Evolutionary conservation across 345 rosid genomes (phyloP).

Genomic region (Euclidium syriacum): DNA sequence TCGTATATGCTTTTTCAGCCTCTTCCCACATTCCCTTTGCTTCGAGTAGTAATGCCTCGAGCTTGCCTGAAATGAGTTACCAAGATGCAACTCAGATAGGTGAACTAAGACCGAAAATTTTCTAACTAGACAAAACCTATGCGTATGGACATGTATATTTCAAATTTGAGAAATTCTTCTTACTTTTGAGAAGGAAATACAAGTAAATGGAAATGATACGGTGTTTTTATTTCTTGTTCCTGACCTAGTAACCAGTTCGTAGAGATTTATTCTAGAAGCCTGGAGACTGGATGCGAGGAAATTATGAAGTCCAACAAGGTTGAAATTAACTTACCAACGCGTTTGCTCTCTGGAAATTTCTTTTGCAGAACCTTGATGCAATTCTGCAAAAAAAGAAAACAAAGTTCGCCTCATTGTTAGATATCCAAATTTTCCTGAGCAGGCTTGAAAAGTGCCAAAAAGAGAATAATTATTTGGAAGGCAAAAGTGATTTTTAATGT

Average conservation of each 20-base stretch:
- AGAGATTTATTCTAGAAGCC: neutral
- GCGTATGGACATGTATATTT: neutral
- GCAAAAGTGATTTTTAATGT: neutral
- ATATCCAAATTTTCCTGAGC: neutral
- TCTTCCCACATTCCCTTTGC: constrained; percentile 92
- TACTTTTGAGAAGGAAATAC: neutral
- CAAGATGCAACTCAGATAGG: constrained; percentile 16
- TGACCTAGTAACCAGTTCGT: neutral
- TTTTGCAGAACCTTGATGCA: constrained; percentile 70
- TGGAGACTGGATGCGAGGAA: neutral
- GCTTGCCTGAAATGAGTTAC: constrained; percentile 53
- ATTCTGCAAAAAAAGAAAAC: constrained; percentile 45
- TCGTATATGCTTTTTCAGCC: constrained; percentile 84
- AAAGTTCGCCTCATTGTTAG: neutral
- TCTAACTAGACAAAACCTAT: neutral
- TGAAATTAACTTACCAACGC: constrained; percentile 70
- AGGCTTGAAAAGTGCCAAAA: neutral
- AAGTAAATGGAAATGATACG: neutral
- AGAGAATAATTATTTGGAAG: neutral
- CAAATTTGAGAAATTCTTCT: neutral
- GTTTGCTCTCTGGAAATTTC: constrained; percentile 88
- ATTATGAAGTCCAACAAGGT: neutral
- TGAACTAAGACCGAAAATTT: neutral
- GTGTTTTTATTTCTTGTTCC: neutral
- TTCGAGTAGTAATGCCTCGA: constrained; percentile 85